These are phyloP conservation scores for Didymella lethalis DNA, from an alignment of 2,329 filamentous ascomycete genomes.

Conservation along the genomic window DNA sequence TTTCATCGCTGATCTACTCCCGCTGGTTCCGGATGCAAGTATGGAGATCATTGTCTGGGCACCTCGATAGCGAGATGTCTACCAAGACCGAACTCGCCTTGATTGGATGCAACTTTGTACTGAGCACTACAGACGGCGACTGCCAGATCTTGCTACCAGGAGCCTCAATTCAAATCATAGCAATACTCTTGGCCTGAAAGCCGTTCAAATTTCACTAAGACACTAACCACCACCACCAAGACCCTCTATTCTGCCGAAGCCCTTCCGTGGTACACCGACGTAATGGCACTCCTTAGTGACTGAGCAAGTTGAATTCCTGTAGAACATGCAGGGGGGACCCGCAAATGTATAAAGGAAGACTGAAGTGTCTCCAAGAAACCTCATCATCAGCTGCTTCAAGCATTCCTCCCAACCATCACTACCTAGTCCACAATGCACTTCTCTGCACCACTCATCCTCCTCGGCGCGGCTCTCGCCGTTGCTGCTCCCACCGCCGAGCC, in stretches of 20 bases:
- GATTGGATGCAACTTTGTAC: constrained; percentile 6
- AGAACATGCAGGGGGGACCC: constrained; percentile 14
- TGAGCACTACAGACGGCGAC: constrained; percentile 1
- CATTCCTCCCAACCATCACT: not conserved
- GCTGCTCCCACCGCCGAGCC: constrained; percentile 29
- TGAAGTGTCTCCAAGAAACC: not conserved
- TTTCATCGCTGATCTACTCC: constrained; percentile 6
- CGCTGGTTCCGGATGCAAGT: constrained; percentile 8
- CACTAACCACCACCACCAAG: constrained; percentile 27
- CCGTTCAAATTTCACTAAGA: constrained; percentile 16
- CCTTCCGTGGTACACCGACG: constrained; percentile 24
- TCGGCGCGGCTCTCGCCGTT: constrained; percentile 31
- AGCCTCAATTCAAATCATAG: constrained; percentile 21
- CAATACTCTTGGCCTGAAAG: constrained; percentile 28
- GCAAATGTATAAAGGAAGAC: constrained; percentile 30
- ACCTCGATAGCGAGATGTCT: constrained; percentile 1
- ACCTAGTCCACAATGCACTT: constrained; percentile 30
- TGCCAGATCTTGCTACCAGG: not conserved
- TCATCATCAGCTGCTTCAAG: constrained; percentile 16
- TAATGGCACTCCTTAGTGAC: constrained; percentile 22
- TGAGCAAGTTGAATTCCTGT: constrained; percentile 1
- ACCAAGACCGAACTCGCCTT: constrained; percentile 4
- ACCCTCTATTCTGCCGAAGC: constrained; percentile 12
- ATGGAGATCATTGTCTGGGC: constrained; percentile 16
- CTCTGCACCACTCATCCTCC: constrained; percentile 30